Evolutionary conservation across 2,329 filamentous ascomycete species (phyloP).

Genomic region (Botrytis paeoniae): DNA sequence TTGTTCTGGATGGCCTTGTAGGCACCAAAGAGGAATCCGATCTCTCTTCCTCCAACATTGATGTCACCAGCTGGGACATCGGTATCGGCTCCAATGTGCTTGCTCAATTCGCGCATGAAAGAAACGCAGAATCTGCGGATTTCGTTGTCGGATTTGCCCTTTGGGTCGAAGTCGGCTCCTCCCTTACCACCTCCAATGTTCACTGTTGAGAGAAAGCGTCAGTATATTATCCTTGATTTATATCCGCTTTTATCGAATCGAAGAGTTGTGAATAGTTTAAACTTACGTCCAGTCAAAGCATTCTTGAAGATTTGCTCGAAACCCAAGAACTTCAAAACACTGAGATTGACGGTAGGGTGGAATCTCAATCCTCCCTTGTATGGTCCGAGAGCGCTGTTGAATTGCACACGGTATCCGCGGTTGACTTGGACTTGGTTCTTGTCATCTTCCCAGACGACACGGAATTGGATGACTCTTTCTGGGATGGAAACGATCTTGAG

Average conservation of each 20-base stretch:
- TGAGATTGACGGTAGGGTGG: slow-evolving; percentile 82
- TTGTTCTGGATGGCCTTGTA: slow-evolving; percentile 86
- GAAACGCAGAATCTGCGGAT: slow-evolving; percentile 94
- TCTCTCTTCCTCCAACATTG: slow-evolving; percentile 86
- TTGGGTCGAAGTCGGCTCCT: slow-evolving; percentile 97
- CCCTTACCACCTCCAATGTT: slow-evolving; percentile 98
- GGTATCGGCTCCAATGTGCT: slow-evolving; percentile 93
- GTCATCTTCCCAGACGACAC: slow-evolving; percentile 96
- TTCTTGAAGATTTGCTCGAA: slow-evolving; percentile 99
- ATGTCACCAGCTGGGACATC: slow-evolving; percentile 98
- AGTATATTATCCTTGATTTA: slow-evolving; percentile 10
- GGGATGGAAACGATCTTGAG: slow-evolving; percentile 85
- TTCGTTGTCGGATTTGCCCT: slow-evolving; percentile 96
- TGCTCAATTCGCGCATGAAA: slow-evolving; percentile 94
- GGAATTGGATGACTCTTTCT: slow-evolving; percentile 95
- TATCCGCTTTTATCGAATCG: too few species aligned
- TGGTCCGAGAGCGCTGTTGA: slow-evolving; percentile 94
- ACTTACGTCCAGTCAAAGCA: slow-evolving; percentile 88
- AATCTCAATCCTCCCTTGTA: slow-evolving; percentile 98
- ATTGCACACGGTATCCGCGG: slow-evolving; percentile 94
- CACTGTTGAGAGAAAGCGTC: slow-evolving; percentile 47
- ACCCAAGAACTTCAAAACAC: slow-evolving; percentile 90
- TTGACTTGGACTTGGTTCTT: slow-evolving; percentile 85
- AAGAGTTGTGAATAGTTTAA: neutral
- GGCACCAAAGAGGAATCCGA: slow-evolving; percentile 91